These are phyloP conservation scores for Trichoderma simmonsii DNA, from an alignment of 2,329 filamentous ascomycete species.

Conservation along the genomic window DNA sequence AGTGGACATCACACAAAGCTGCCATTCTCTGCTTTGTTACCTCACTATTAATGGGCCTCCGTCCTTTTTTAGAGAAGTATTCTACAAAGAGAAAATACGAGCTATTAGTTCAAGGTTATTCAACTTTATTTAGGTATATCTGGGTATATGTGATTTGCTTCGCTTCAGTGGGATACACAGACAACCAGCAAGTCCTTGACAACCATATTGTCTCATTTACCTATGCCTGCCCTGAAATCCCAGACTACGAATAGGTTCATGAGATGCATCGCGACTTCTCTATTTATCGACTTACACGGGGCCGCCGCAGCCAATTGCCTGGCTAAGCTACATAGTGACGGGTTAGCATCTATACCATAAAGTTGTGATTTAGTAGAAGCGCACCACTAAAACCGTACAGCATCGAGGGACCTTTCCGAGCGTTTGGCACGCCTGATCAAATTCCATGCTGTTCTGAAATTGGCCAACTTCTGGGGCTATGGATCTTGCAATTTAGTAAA, in stretches of 20 bases:
- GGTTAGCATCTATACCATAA: too few species aligned
- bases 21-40: neutral
- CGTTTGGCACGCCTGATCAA: too few species aligned
- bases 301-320: accelerated
- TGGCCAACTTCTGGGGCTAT: too few species aligned
- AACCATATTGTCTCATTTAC: neutral
- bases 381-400: too few species aligned
- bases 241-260: neutral
- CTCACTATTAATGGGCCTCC: neutral
- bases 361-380: too few species aligned
- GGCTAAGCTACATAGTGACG: neutral
- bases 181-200: neutral
- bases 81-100: neutral
- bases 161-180: neutral
- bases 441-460: too few species aligned
- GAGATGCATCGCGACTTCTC: neutral
- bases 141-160: neutral
- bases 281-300: neutral
- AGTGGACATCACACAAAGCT: neutral
- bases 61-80: neutral
- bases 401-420: neutral
- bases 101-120: neutral
- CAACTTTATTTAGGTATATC: neutral
- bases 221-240: neutral
- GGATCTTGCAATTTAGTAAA: too few species aligned